Percentiles rank a stretch among this genome's conserved stretches.
phyloP scores from a whole-genome alignment of 768 basidiomycete species.

The Podaxis sp. region DNA sequence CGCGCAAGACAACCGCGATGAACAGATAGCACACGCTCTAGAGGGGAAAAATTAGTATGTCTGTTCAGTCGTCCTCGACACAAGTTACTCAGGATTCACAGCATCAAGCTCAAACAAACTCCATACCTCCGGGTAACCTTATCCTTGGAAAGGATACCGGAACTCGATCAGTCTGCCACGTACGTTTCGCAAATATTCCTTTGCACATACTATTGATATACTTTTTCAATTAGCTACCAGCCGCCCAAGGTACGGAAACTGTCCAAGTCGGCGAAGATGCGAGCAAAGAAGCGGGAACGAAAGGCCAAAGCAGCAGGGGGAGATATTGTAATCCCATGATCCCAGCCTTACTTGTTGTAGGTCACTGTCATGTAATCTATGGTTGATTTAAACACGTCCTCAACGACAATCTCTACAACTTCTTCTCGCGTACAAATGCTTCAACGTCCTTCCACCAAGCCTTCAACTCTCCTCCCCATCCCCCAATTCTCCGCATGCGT shows the following conservation, averaged over 20 bases:
- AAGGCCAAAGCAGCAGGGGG: conserved; percentile 22
- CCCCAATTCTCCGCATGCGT: conserved; percentile 50
- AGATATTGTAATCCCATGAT: background rate
- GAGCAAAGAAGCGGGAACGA: conserved; percentile 44
- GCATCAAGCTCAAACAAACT: conserved; percentile 52
- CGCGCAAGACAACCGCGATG: conserved; percentile 31
- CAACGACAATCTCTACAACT: background rate
- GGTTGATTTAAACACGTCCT: background rate
- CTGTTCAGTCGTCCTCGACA: background rate
- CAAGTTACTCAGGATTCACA: conserved; percentile 21
- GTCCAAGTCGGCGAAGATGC: conserved; percentile 54
- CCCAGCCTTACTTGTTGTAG: background rate
- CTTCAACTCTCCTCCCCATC: conserved; percentile 43
- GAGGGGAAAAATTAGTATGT: conserved; percentile 62
- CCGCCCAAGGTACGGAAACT: conserved; percentile 48
- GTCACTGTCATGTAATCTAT: background rate
- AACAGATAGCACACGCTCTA: conserved; percentile 41
- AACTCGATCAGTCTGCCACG: conserved; percentile 46
- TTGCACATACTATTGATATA: background rate
- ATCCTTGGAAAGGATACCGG: conserved; percentile 41
- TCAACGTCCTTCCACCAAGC: conserved; percentile 39
- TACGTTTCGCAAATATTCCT: conserved; percentile 27
- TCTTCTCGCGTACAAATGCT: conserved; percentile 23
- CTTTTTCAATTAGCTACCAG: conserved; percentile 47
- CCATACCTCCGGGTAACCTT: conserved; percentile 75